Conservation (phyloP, 768 basidiomycete species). For the Grammothele lineata region DNA sequence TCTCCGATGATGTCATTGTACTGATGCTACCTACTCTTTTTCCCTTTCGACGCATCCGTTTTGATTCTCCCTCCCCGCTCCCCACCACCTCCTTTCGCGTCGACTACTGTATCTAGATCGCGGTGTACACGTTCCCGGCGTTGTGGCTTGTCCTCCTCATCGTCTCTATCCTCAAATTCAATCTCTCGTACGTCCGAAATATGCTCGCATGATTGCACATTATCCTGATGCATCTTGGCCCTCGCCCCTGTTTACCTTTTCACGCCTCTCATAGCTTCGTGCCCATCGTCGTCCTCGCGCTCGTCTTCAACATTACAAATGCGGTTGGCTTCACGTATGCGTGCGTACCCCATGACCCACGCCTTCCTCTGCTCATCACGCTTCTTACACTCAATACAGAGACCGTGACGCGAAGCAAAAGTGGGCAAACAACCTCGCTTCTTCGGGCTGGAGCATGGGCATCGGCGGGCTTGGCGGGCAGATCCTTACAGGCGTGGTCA, state of each 20-base stretch:
- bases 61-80: slow-evolving; percentile 9
- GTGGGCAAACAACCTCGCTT: slow-evolving; percentile 76
- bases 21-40: background rate
- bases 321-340: slow-evolving; percentile 96
- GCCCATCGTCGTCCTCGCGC: slow-evolving; percentile 89
- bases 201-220: no score
- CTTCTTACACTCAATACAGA: slow-evolving; percentile 35
- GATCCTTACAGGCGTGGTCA: slow-evolving; percentile 76
- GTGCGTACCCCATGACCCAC: slow-evolving; percentile 40
- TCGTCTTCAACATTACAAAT: slow-evolving; percentile 95
- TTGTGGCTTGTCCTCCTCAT: slow-evolving; percentile 87
- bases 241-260: no score
- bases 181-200: slow-evolving; percentile 74
- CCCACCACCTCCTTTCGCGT: background rate
- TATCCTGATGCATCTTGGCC: background rate
- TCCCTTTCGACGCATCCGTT: no score
- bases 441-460: slow-evolving; percentile 68
- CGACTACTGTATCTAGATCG: slow-evolving; percentile 71
- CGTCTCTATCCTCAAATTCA: slow-evolving; percentile 86
- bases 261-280: slow-evolving; percentile 62
- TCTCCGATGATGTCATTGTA: background rate
- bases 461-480: slow-evolving; percentile 83
- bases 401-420: slow-evolving; percentile 91
- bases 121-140: slow-evolving; percentile 84
- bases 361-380: background rate